phyloP scores from a whole-genome alignment of 345 rosid species.

The Mercurialis annua region DNA sequence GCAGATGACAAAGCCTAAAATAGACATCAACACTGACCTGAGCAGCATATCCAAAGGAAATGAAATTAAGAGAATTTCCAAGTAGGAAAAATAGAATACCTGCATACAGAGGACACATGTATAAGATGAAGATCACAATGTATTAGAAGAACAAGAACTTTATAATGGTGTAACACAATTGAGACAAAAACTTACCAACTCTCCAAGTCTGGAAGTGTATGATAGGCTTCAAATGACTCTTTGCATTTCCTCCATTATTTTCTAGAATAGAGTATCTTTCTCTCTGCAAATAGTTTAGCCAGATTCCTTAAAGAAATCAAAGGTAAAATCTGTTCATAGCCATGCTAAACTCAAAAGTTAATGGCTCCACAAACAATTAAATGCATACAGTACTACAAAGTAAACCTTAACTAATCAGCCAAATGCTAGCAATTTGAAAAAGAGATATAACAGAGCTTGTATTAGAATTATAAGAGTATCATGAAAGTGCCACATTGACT shows the following conservation, averaged over 20 bases:
- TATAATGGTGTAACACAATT: background rate
- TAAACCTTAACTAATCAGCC: background rate
- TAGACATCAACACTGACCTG: slow-evolving; percentile 54
- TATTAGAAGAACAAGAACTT: background rate
- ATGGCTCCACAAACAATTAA: background rate
- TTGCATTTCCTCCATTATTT: slow-evolving; percentile 53
- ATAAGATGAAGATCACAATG: slow-evolving; percentile 20
- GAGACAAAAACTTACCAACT: slow-evolving; percentile 63
- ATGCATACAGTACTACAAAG: background rate
- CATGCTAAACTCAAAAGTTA: background rate
- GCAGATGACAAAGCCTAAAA: background rate
- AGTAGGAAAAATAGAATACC: slow-evolving; percentile 80
- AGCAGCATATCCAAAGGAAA: slow-evolving; percentile 99
- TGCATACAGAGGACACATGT: slow-evolving; percentile 35
- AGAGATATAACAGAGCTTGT: background rate
- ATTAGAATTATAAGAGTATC: background rate
- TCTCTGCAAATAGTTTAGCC: slow-evolving; percentile 55
- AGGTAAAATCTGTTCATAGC: background rate
- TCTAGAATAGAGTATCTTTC: slow-evolving; percentile 63
- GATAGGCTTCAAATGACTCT: slow-evolving; percentile 68
- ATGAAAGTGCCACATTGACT: background rate
- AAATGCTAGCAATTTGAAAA: background rate
- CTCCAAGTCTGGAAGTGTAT: slow-evolving; percentile 92
- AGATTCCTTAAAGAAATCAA: slow-evolving; percentile 14
- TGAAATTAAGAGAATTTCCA: slow-evolving; percentile 95